These are phyloP conservation scores for Castanopsis chinensis DNA, from an alignment of 306 rosid genomes.

Conservation along the genomic window DNA sequence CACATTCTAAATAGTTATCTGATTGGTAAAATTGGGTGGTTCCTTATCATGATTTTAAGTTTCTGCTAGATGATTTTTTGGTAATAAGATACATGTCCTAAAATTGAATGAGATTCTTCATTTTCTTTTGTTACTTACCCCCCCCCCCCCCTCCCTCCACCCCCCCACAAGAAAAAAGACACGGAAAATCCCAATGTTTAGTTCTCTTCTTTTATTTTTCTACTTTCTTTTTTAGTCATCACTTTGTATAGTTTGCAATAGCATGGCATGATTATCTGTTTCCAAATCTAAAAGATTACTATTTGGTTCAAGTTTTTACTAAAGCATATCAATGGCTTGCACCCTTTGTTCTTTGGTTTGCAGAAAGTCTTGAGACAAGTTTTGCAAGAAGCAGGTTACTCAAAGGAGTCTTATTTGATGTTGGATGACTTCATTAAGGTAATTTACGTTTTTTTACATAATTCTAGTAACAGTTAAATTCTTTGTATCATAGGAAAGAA, in stretches of 20 bases:
- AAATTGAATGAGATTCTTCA: neutral
- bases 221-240: neutral
- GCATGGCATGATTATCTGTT: neutral
- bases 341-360: slow-evolving; percentile 21
- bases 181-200: neutral
- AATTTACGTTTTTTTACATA: slow-evolving; percentile 4
- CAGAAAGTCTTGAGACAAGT: slow-evolving; percentile 70
- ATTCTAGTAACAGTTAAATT: slow-evolving; percentile 4
- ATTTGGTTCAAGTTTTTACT: slow-evolving; percentile 1
- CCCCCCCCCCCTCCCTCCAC: no score
- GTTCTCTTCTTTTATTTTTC: neutral
- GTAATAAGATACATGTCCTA: neutral
- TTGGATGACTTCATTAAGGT: slow-evolving; percentile 79
- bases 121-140: neutral
- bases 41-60: neutral
- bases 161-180: neutral
- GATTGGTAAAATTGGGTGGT: neutral
- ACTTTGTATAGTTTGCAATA: neutral
- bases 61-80: neutral
- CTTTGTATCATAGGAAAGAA: slow-evolving; percentile 2
- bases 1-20: neutral
- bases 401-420: slow-evolving; percentile 56
- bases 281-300: neutral
- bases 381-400: slow-evolving; percentile 79
- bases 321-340: slow-evolving; percentile 2